Base-by-base conservation (phyloP, 169 alveolate species). In the Haemoproteus tartakovskyi region DNA sequence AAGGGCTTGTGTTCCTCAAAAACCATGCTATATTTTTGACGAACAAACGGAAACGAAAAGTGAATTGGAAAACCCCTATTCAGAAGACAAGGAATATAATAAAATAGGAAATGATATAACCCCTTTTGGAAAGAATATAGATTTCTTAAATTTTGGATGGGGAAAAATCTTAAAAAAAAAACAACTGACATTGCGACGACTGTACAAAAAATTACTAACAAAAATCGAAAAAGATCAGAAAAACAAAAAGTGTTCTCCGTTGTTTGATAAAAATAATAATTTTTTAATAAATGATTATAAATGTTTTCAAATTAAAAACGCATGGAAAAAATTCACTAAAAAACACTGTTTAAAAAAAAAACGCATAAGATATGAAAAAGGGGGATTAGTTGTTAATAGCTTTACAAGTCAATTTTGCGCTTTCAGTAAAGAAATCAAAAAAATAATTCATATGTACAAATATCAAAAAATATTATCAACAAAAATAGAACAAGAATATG, bases 261-360 rank as follows among this genome's bases (percentile, higher is more conserved):
- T 67, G 22, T 67, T 43, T 67, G 82, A 67, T 41, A 67, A 54
- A 40, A 41, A 29, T 37, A 52, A 54, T 41, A 67, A 52, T 4
- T 67, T 67, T 37, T 16, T 67, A 14, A 29, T 52, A 70, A 40
- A 57, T 14, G 82, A 67, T 54, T 67, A 67, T 24, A 67, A 67
- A 14, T 67, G 82, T 46, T n/a, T 51, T 43, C 26, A 26, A 59
- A 41, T 54, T 43, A 56, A 54, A 67, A 67, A 67, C 19, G 45
- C 24, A 19, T 67, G 60, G 74, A 38, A 12, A 9, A 52, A 67
- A 0, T 67, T 67, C 56, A 54, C 70, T 21, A 67, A 41, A 12
- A 52, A 67, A 0, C 30, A 54, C 56, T 67, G 51, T 26, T 41
- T 6, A 26, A 67, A 47, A 54, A 67, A 27, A 27, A 56, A 67